Percentiles rank a stretch among this genome's conserved stretches.
Conservation (phyloP, 768 basidiomycete genomes). For the Tulasnella calospora region DNA sequence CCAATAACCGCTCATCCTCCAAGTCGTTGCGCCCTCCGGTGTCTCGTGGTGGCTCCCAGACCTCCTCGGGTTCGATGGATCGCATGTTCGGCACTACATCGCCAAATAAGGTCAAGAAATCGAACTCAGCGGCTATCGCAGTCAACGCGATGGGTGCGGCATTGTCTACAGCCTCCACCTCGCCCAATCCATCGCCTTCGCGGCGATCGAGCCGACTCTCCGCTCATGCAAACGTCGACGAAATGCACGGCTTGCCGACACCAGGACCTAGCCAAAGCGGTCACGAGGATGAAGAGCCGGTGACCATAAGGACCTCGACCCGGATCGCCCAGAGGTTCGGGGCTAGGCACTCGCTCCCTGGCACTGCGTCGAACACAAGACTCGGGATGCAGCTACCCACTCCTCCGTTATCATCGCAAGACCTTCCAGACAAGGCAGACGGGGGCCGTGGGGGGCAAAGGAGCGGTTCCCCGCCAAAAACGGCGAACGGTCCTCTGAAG, state of each 20-base stretch:
- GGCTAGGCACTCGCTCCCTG: neutral
- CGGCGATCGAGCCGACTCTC: neutral
- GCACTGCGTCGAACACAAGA: neutral
- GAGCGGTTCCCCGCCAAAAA: neutral
- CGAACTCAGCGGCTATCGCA: neutral
- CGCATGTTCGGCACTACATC: neutral
- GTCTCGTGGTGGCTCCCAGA: neutral
- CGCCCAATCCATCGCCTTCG: neutral
- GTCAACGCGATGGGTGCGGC: neutral
- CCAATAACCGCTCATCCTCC: neutral
- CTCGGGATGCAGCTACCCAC: slow-evolving; percentile 11
- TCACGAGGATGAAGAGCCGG: neutral
- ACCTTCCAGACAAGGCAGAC: neutral
- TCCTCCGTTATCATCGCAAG: slow-evolving; percentile 5
- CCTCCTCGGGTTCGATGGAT: neutral
- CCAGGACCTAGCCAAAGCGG: slow-evolving; percentile 19
- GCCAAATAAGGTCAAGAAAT: neutral
- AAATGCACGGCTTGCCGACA: neutral
- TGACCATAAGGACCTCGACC: neutral
- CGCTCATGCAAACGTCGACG: neutral
- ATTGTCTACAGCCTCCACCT: neutral
- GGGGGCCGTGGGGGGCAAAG: neutral
- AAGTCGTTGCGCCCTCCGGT: neutral
- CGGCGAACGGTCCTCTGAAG: neutral
- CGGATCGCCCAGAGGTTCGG: slow-evolving; percentile 2